Evolutionary conservation across 2,329 filamentous ascomycete genomes (phyloP).

Genomic region (Westerdykella ornata): DNA sequence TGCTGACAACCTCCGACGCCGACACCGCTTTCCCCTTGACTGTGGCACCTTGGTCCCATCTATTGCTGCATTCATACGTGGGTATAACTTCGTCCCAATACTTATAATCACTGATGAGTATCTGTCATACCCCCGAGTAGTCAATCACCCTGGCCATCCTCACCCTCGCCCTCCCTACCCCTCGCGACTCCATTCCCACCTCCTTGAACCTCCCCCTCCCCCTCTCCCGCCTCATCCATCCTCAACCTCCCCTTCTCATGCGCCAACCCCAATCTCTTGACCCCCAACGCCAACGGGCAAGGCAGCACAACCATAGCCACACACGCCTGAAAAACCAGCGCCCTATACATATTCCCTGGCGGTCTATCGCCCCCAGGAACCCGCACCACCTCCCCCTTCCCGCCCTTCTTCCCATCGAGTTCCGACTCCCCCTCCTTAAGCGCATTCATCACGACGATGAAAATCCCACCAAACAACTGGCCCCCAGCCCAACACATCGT

Average conservation of each 20-base stretch:
- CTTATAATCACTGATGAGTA: conserved; percentile 5
- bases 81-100: neutral
- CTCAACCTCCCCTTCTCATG: conserved; percentile 25
- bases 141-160: conserved; percentile 12
- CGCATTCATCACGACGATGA: conserved; percentile 75
- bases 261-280: conserved; percentile 53
- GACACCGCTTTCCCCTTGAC: too few species aligned
- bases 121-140: conserved; percentile 12
- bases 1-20: too few species aligned
- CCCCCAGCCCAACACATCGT: conserved; percentile 81
- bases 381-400: conserved; percentile 16
- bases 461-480: conserved; percentile 76
- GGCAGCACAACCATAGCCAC: conserved; percentile 60
- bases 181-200: too few species aligned
- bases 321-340: conserved; percentile 73
- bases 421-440: conserved; percentile 45
- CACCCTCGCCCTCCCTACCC: conserved; percentile 1
- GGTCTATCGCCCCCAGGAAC: conserved; percentile 39
- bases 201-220: conserved; percentile 8
- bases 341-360: conserved; percentile 64
- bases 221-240: conserved; percentile 28
- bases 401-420: conserved; percentile 25
- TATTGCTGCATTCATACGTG: neutral
- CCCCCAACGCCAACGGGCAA: conserved; percentile 60
- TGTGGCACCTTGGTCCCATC: neutral